phyloP scores from a whole-genome alignment of 2,329 filamentous ascomycete species.

The Esteya vermicola region DNA sequence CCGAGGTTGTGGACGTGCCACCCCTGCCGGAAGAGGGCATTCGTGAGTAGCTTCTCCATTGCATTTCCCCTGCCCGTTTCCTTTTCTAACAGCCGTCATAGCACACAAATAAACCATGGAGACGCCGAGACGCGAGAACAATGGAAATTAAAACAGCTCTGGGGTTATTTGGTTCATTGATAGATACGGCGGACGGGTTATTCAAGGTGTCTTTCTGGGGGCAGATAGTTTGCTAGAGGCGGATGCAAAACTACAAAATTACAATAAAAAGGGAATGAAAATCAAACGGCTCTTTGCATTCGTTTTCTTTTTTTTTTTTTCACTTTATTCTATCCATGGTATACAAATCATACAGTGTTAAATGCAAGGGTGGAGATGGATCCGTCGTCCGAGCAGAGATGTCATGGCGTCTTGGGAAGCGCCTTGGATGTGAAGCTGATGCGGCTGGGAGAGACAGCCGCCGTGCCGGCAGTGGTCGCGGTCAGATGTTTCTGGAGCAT shows the following conservation, averaged over 20 bases:
- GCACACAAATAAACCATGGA: constrained; percentile 12
- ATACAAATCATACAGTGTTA: not conserved
- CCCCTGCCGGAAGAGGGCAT: constrained; percentile 22
- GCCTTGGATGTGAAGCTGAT: too few relatives aligned
- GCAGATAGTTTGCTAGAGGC: too few relatives aligned
- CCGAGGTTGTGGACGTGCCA: constrained; percentile 18
- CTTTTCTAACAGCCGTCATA: not conserved
- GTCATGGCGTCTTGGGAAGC: too few relatives aligned
- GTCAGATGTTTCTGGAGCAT: constrained; percentile 38
- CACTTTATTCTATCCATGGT: not conserved
- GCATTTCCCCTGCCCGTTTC: not conserved
- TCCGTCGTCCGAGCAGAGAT: not conserved
- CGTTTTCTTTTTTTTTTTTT: too few relatives aligned
- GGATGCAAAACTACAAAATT: too few relatives aligned
- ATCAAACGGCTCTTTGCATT: too few relatives aligned
- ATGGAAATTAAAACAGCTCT: not conserved
- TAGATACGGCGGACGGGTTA: too few relatives aligned
- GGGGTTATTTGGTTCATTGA: too few relatives aligned
- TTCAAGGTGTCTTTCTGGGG: too few relatives aligned
- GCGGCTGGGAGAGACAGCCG: too few relatives aligned
- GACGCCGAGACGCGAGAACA: too few relatives aligned
- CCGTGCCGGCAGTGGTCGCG: not conserved
- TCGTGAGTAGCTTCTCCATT: constrained; percentile 14
- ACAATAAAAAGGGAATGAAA: too few relatives aligned
- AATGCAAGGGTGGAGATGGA: not conserved